A percentile compares a stretch with the other conserved stretches of the same genome.
These are phyloP conservation scores for Trichoderma brevicompactum DNA, from an alignment of 2,329 filamentous ascomycete genomes.

Conservation along the genomic window DNA sequence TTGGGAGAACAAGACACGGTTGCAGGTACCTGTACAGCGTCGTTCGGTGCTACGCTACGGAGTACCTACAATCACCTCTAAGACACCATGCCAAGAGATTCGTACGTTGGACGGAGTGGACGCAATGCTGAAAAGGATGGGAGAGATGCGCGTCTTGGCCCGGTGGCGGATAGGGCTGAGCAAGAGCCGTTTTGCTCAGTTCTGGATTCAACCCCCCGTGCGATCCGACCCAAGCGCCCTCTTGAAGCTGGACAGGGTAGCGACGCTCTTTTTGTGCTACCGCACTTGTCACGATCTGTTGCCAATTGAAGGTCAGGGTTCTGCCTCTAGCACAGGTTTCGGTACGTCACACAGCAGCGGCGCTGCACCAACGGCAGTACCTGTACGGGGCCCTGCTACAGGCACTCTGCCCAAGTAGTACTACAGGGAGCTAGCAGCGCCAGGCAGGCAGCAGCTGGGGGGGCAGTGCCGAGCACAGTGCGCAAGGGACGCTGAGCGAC, in stretches of 20 bases:
- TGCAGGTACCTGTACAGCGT: no score
- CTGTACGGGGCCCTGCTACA: neutral
- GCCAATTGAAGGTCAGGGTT: neutral
- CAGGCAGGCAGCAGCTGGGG: constrained; percentile 21
- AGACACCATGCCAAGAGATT: no score
- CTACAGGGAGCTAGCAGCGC: neutral
- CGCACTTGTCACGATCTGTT: neutral
- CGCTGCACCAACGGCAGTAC: no score
- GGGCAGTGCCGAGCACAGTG: constrained; percentile 22
- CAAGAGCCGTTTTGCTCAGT: neutral
- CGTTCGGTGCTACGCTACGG: no score
- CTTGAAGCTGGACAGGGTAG: neutral
- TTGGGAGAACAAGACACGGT: no score
- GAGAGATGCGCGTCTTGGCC: neutral
- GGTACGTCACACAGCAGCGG: no score
- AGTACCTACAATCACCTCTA: no score
- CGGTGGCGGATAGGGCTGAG: constrained; percentile 4
- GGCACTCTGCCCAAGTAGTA: neutral
- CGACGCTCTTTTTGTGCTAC: neutral
- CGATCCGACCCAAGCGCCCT: neutral
- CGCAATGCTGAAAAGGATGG: neutral
- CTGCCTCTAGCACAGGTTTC: no score
- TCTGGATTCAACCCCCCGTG: neutral
- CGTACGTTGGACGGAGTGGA: no score
- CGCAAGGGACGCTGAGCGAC: neutral